Percentiles rank a stretch among this genome's conserved stretches.
Conservation (phyloP, 139 green algal genomes). For the Dunaliella sp. region DNA sequence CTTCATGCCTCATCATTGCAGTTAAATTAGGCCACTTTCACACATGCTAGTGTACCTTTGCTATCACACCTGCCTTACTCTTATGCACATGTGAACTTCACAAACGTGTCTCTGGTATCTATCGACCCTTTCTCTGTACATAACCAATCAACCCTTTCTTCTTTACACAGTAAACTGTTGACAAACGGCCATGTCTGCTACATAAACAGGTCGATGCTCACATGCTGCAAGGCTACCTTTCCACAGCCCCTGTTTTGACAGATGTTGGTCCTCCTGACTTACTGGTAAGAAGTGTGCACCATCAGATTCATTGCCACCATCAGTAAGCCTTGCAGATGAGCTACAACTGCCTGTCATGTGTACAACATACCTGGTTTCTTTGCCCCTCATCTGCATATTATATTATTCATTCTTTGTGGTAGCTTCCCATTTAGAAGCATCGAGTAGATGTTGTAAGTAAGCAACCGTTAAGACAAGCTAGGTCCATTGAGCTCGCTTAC, state of each 20-base stretch:
- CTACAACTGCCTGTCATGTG: no score
- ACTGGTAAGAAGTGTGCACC: constrained; percentile 17
- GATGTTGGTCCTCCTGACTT: constrained; percentile 60
- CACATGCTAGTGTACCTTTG: neutral
- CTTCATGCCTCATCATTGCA: no score
- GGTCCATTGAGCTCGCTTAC: no score
- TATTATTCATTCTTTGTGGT: neutral
- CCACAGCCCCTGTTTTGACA: constrained; percentile 7
- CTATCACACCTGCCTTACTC: neutral
- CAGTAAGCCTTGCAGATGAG: no score
- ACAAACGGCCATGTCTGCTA: neutral
- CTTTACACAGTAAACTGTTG: neutral
- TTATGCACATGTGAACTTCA: neutral
- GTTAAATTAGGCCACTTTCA: neutral
- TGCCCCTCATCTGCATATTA: neutral
- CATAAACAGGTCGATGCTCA: constrained; percentile 33
- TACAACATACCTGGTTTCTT: neutral
- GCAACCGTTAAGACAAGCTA: neutral
- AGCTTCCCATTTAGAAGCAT: neutral
- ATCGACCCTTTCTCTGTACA: neutral
- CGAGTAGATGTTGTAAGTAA: neutral
- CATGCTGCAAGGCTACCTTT: constrained; percentile 32
- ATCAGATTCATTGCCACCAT: neutral
- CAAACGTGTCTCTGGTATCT: neutral
- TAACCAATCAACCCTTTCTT: neutral